Evolutionary conservation across 768 basidiomycete species (phyloP), one percentile per base, ranked within the genome.

Genomic region (Gautieria morchelliformis): DNA sequence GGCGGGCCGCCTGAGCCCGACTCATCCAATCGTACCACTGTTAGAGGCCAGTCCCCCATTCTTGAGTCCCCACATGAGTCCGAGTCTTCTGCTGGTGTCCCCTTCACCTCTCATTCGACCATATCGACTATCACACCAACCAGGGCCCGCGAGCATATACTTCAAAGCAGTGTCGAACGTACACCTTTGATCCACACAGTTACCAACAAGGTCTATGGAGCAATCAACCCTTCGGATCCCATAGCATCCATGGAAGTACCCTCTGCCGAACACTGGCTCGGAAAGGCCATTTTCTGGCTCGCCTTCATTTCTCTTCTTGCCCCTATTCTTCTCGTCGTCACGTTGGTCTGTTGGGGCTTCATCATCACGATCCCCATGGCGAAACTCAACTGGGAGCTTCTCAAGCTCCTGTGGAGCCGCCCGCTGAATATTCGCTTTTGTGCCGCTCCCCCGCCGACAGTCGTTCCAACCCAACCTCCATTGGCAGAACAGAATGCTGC

Each of bases 321-420:
- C 0, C 96, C 96, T 6, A 72, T 92, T 60, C 85, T 98, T 79
- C 78, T 96, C 54, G 56, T 88, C 60, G 90, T 92, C 30, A 96
- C 93, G 69, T 65, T 90, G 61, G 72, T 92, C 52, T 98, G 96
- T 72, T 99, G 94, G 93, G 93, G 78, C n/a, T 77, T 93, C 59
- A 84, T 99, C 59, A 78, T 99, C 67, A 89, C 94, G 57, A 89
- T 99, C 62, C 96, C 96, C 4, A 99, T 99, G 96, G 96, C 94
- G 33, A 95, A 88, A 68, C 79, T 99, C 52, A 91, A 85, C 63
- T 98, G 95, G 95, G 90, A 83, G n/a, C 79, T 99, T 45, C 78
- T 98, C 66, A 83, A 85, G 47, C 79, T 89, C 68, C 77, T 99
- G 52, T 84, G 85, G 65, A 70, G 77, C 53, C 84, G 85, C 59